Evolutionary conservation across 805 yeast genomes (phyloP), one percentile per base, ranked within the genome.

Genomic region (Metschnikowia picachoensis): DNA sequence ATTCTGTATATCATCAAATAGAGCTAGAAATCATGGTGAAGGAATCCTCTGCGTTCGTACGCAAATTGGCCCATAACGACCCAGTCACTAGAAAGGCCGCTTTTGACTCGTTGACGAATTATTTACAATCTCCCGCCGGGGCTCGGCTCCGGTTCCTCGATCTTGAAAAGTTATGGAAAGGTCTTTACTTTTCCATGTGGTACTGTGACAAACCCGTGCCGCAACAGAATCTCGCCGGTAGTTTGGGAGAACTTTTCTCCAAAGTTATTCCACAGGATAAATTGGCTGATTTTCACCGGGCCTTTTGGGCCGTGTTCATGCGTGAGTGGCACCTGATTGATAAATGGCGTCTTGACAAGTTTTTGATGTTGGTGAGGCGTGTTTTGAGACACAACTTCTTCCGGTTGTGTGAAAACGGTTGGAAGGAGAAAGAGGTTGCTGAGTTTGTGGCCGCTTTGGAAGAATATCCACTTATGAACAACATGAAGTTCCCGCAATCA

Each of bases 161-260:
- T 43, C 72, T 81, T 52, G 86, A 86, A 55, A 91, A 92, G 62
- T 70, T 94, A 49, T 94, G 99, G 97, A 90, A 87, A 67, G 99
- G 98, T n/a, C 74, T 94, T 35, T 94, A 85, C 66, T 94, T 76
- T 61, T 80, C 96, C 10, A 88, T 94, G 96, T 94, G 99, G 98
- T 89, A 85, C 69, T 79, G 95, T 61, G 99, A 94, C 65, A 80
- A 91, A 60, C 96, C 97, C 27, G 76, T 85, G 57, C 94, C 96
- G 20, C 99, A 94, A 66, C 96, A 90, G 65, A 70, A 83, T 48
- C 70, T 94, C 33, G 95, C 96, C 2, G 77, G 75, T 39, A 81
- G 79, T 36, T 70, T 94, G 51, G 95, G 92, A 2, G 72, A 66
- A 64, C 75, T 68, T 25, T 80, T 72, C 49, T 70, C 77, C 14